These are phyloP conservation scores for Aegilops speltoides DNA, from an alignment of 176 grass and related monocot genomes.

Conservation along the genomic window DNA sequence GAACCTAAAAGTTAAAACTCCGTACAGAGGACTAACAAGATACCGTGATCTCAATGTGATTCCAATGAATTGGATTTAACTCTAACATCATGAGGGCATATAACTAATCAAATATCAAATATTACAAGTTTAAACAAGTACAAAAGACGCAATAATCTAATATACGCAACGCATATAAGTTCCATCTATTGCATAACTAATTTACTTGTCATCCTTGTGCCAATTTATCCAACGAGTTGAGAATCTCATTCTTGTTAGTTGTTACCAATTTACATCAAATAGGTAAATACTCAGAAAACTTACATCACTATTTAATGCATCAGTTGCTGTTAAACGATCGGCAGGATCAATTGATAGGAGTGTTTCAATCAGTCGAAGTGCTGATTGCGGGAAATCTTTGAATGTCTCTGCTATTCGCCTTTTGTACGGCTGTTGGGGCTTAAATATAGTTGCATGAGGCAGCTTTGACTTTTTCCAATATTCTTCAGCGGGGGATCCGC, in stretches of 20 bases:
- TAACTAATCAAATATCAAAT: constrained; percentile 13
- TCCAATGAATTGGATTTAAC: constrained; percentile 5
- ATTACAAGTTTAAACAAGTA: background rate
- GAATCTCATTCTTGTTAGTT: background rate
- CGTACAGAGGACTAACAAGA: background rate
- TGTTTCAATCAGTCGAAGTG: constrained; percentile 78
- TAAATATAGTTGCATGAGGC: constrained; percentile 90
- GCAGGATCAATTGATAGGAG: constrained; percentile 76
- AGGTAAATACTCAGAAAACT: constrained; percentile 39
- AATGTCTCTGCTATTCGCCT: constrained; percentile 77
- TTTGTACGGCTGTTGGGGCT: constrained; percentile 79
- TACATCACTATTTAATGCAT: constrained; percentile 75
- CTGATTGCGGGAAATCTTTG: constrained; percentile 79
- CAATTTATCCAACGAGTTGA: constrained; percentile 1
- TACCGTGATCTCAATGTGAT: background rate
- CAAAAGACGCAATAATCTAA: background rate
- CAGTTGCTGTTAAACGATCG: constrained; percentile 70
- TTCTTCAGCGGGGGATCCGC: constrained; percentile 81
- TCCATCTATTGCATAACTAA: background rate
- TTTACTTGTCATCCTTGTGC: background rate
- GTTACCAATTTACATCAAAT: constrained; percentile 20
- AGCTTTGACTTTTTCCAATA: constrained; percentile 94
- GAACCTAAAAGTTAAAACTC: background rate
- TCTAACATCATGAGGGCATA: constrained; percentile 7
- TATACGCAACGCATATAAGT: background rate